Base-by-base conservation (phyloP, 2,329 filamentous ascomycete genomes). In the Pezicula radicicola region DNA sequence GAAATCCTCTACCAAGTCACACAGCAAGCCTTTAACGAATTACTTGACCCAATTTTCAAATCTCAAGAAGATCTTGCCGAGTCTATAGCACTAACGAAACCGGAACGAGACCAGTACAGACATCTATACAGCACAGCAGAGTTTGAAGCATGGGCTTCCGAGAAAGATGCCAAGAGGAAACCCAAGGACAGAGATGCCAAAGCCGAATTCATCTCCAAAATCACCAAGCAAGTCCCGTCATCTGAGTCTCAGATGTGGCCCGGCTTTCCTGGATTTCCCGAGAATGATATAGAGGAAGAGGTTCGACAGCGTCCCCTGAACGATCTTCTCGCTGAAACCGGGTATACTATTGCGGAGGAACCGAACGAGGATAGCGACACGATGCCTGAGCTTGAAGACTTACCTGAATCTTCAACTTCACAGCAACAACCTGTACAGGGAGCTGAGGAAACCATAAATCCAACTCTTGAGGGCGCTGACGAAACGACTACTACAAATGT, bases 1-100 rank as follows among this genome's bases (percentile, higher is more conserved):
- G 66, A 97, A 65, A 88, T 97, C 4, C 74, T 97, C 1, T 97
- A 96, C 64, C 89, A 96, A 67, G 85, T 95, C 30, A 91, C 90
- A 0, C 91, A 97, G 68, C 88, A 96, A 68, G 88, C 91, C 0
- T 90, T 96, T 72, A 97, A 97, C 63, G 91, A 97, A 70, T 75
- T 97, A 2, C 80, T 99, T 0, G 90, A 97, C 64, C 80, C 85
- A 1, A 77, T 99, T 0, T 99, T 99, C 73, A 87, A 87, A 60
- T 76, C 80, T 4, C 87, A 87, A 58, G 93, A 97, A 68, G 85
- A 92, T 56, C 68, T 89, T 16, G 85, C 91, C 1, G 72, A 94
- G 53, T 78, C 83, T 50, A 85, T 85, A 10, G 79, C 81, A 8
- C 76, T 79, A 46, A 89, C 87, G 0, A 81, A 80, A 55, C 72